Evolutionary conservation across 2,329 filamentous ascomycete genomes (phyloP).

Genomic region (Pseudocercospora fuligena): DNA sequence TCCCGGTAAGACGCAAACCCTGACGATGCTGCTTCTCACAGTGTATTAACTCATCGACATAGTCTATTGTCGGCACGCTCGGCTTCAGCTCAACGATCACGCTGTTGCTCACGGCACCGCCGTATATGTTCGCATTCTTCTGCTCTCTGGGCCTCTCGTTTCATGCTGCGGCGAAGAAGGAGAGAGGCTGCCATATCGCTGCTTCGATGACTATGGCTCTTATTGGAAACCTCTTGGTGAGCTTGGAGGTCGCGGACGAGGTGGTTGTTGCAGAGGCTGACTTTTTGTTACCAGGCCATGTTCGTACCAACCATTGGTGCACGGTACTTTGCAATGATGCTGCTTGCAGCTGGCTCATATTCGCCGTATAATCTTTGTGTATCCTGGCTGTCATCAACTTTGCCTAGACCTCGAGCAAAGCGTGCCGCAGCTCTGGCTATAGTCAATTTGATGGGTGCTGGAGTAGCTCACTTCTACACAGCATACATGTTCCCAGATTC

Average conservation of each 20-base stretch:
- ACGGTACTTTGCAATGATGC: not conserved
- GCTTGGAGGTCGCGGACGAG: not conserved
- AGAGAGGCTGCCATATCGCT: not conserved
- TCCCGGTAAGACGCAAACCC: not conserved
- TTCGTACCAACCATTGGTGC: not conserved
- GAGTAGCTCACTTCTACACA: slow-evolving; percentile 3
- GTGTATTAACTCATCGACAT: not conserved
- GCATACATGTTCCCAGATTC: slow-evolving; percentile 5
- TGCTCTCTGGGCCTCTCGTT: not conserved
- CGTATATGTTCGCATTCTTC: slow-evolving; percentile 59
- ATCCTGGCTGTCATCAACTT: not conserved
- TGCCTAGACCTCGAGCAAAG: slow-evolving; percentile 2
- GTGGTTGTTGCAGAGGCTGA: not conserved
- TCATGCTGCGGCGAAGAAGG: not conserved
- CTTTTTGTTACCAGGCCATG: not conserved
- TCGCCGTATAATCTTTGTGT: slow-evolving; percentile 4
- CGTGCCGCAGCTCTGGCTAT: slow-evolving; percentile 3
- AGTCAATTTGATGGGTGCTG: slow-evolving; percentile 1
- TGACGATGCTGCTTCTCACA: not conserved
- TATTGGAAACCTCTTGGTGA: slow-evolving; percentile 1
- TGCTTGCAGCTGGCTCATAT: not conserved
- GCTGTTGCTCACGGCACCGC: slow-evolving; percentile 58
- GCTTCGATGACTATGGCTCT: not conserved
- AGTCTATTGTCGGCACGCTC: slow-evolving; percentile 2
- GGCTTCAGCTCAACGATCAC: not conserved